Base-by-base conservation (phyloP, 257 asterid species). In the Solanum stenotomum region DNA sequence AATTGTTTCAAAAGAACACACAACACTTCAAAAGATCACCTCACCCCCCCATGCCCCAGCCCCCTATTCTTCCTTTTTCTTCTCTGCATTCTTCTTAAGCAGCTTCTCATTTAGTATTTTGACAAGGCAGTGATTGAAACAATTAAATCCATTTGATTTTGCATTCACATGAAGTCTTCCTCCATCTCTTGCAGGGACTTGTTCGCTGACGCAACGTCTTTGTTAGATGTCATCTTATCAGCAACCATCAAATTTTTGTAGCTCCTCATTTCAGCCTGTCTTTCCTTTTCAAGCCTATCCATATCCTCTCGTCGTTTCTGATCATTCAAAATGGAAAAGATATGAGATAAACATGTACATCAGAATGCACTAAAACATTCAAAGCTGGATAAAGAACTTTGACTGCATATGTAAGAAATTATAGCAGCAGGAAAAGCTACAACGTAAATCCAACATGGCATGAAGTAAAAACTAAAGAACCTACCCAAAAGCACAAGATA, bases 191-290 rank as follows among this genome's bases (percentile, higher is more conserved):
- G 99, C 83, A 96, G 92, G 90, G 98, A 90, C 90, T 97, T 97
- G 93, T 91, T 91, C 68, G 96, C 76, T 22, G 99, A 91, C 25
- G 99, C 98, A 76, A 97, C 93, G 87, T 97, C 98, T 91, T 94
- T 97, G 93, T 96, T 97, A 1, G 99, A 97, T 2, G 99, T 97
- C 99, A 97, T 97, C 92, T 96, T 97, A 87, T 97, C 98, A 29
- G 98, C 95, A 63, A 97, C 98, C 99, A 97, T 97, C 94, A 96
- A 89, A 88, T 97, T 95, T 87, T 96, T 96, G 96, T 97, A 97
- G 96, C 99, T 97, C 91, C 99, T 93, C 86, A 92, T n/a, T 85
- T 96, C 98, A 7, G 98, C 89, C 78, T 95, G 98, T 89, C 93
- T 94, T 91, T 96, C 99, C 84, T 95, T 96, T 61, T 97, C 98